Percentiles rank a stretch among this genome's conserved stretches.
These are phyloP conservation scores for Fraxinus nigra DNA, from an alignment of 305 asterid genomes.

Conservation along the genomic window DNA sequence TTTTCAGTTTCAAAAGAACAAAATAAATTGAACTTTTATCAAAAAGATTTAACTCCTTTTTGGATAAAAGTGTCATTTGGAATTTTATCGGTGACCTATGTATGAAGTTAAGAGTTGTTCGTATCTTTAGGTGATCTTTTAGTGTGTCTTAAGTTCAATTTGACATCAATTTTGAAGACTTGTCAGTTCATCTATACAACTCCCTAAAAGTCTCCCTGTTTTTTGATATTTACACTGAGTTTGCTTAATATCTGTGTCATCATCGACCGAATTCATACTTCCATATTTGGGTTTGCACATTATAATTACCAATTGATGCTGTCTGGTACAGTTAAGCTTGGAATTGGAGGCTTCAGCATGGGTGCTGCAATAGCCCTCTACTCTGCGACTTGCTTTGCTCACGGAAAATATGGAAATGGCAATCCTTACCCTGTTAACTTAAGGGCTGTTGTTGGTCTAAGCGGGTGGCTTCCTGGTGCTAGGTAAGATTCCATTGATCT, in stretches of 20 bases:
- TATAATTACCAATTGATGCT: not conserved
- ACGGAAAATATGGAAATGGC: slow-evolving; percentile 79
- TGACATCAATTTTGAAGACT: not conserved
- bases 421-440: slow-evolving; percentile 71
- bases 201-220: not conserved
- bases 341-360: slow-evolving; percentile 95
- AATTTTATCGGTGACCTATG: not conserved
- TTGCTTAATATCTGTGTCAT: slow-evolving; percentile 4
- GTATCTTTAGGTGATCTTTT: not conserved
- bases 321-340: slow-evolving; percentile 66
- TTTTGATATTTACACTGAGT: not conserved
- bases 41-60: not conserved
- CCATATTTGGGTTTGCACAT: not conserved
- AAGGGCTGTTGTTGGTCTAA: slow-evolving; percentile 72
- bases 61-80: not conserved
- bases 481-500: slow-evolving; percentile 63
- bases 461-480: slow-evolving; percentile 96
- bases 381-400: slow-evolving; percentile 87
- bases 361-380: slow-evolving; percentile 90
- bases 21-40: not conserved
- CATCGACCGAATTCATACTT: not conserved
- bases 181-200: not conserved
- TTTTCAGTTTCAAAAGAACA: not conserved
- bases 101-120: not conserved
- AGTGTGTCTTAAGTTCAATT: not conserved